These are phyloP conservation scores for Breynia disticha DNA, from an alignment of 441 rosid genomes.

Conservation along the genomic window DNA sequence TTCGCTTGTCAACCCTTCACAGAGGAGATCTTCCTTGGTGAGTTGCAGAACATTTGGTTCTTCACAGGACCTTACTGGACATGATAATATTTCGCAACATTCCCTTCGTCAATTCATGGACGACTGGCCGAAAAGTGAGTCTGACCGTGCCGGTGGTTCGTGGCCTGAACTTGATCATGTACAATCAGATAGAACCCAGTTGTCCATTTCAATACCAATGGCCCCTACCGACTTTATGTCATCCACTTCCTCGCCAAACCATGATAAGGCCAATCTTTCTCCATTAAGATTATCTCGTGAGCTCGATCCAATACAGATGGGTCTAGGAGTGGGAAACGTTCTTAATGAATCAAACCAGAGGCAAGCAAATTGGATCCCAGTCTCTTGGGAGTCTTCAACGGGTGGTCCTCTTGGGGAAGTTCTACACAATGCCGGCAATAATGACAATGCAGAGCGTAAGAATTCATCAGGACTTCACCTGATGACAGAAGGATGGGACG, in stretches of 20 bases:
- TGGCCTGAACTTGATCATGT: conserved; percentile 33
- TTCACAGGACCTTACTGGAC: conserved; percentile 20
- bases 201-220: conserved; percentile 43
- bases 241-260: conserved; percentile 41
- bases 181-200: conserved; percentile 43
- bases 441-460: conserved; percentile 16
- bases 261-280: conserved; percentile 27
- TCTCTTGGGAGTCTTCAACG: conserved; percentile 61
- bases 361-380: conserved; percentile 53
- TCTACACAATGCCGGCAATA: conserved; percentile 28
- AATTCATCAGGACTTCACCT: conserved; percentile 29
- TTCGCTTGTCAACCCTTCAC: conserved; percentile 31
- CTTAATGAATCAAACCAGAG: conserved; percentile 31
- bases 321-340: conserved; percentile 31
- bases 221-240: conserved; percentile 39
- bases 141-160: conserved; percentile 25
- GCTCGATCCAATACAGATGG: conserved; percentile 41
- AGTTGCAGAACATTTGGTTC: conserved; percentile 24
- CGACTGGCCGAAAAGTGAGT: conserved; percentile 39
- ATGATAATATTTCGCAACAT: conserved; percentile 29
- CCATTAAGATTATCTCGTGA: conserved; percentile 46
- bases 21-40: conserved; percentile 20
- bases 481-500: conserved; percentile 35
- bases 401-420: conserved; percentile 88
- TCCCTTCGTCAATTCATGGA: conserved; percentile 51